Base-by-base conservation (phyloP, 129 eudicot genomes). In the Lactuca sativa region DNA sequence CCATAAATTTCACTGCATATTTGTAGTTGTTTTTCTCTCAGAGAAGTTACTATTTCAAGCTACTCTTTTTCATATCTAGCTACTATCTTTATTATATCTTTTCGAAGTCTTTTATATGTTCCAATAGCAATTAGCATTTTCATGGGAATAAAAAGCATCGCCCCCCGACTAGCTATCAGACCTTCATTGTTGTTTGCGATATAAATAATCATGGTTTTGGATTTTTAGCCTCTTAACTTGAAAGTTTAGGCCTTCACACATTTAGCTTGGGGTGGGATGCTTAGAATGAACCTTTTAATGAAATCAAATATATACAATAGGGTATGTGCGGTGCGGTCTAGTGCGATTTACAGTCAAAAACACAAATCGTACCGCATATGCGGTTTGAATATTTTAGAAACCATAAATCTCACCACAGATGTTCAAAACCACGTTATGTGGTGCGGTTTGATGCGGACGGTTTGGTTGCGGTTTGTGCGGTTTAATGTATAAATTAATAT, bases 51-150 rank as follows among this genome's bases (percentile, higher is more conserved):
- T 76, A 52, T 37, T 76, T 51, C 13, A 67, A 75, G 72, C 80
- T 75, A 75, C 80, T 75, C 37, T 58, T 69, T 66, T 74, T 67
- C 80, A 61, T 67, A 52, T 75, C 74, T 38, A 76, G 63, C 74
- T 68, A 76, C 80, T 76, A 68, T 49, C 66, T 70, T 70, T 70
- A 41, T 59, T 57, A 58, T 38, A 9, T 21, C 9, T 5, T 10
- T 48, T 8, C 2, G 16, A 10, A 53, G 18, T 15, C 15, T 1
- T 25, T 25, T 25, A 25, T 44, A 47, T 47, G n/a, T 12, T 47
- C 5, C 52, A 12, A 11, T 10, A 2, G 49, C 49, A 43, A 60
- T n/a, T 13, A 5, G 63, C 41, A 36, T 60, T 60, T 41, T 34
- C 15, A 34, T 60, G 56, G 18, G 16, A 60, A 33, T 59, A 59